These are phyloP conservation scores for Pseudisothecium myosuroides DNA, from an alignment of 225 moss, liverwort and hornwort species.

Conservation along the genomic window DNA sequence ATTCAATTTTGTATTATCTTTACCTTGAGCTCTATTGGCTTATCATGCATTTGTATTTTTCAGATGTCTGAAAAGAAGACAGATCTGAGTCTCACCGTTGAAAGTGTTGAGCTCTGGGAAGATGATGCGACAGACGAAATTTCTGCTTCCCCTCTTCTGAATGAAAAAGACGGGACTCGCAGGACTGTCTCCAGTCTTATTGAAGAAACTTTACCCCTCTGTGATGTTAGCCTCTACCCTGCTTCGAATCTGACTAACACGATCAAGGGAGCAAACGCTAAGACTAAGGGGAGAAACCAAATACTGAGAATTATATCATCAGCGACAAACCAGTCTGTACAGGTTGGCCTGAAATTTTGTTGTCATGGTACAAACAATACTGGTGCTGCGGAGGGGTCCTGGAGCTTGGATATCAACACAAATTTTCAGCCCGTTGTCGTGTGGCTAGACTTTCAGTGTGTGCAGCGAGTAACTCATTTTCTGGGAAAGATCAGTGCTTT, in stretches of 20 bases:
- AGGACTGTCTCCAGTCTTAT: constrained; percentile 42
- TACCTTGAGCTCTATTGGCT: neutral
- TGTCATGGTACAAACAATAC: constrained; percentile 4
- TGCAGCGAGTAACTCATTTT: constrained; percentile 48
- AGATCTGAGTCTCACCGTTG: constrained; percentile 51
- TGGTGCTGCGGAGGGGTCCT: constrained; percentile 7
- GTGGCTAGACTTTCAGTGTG: constrained; percentile 70
- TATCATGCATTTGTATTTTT: neutral
- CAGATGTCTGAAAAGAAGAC: constrained; percentile 74
- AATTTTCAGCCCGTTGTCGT: constrained; percentile 54
- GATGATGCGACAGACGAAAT: neutral
- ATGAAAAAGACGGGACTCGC: constrained; percentile 6
- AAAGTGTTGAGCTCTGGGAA: constrained; percentile 68
- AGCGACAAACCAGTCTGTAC: constrained; percentile 34
- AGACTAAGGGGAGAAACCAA: constrained; percentile 27
- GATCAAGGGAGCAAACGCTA: neutral
- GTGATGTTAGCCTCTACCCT: constrained; percentile 44
- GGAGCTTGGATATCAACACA: constrained; percentile 41
- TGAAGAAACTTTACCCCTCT: constrained; percentile 46
- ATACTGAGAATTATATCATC: constrained; percentile 48
- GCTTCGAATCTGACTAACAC: neutral
- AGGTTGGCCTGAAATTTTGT: constrained; percentile 32
- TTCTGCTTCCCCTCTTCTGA: neutral
- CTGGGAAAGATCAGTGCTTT: constrained; percentile 18
- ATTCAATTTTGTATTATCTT: neutral